A percentile compares a stretch with the other conserved stretches of the same genome.
Evolutionary conservation across 1,139 yeast species (phyloP).

Genomic region (Blastobotrys indianensis): DNA sequence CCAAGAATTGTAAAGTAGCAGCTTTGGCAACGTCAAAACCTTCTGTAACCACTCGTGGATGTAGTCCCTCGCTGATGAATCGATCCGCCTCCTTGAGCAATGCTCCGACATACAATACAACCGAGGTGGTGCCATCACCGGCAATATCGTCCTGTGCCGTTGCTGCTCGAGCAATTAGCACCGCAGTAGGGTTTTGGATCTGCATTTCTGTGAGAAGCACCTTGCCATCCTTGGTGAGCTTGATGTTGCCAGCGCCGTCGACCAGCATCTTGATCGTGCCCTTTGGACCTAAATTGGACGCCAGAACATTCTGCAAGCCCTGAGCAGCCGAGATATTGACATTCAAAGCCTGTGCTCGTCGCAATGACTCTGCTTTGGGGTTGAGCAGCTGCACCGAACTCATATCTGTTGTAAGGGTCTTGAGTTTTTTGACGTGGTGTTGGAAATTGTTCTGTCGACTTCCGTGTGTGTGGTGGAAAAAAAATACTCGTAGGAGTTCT

Average conservation of each 20-base stretch:
- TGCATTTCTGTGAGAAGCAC: constrained; percentile 94
- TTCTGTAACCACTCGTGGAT: constrained; percentile 89
- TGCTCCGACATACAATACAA: constrained; percentile 90
- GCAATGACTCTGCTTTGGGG: constrained; percentile 93
- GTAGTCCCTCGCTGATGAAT: constrained; percentile 87
- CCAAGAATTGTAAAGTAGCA: constrained; percentile 63
- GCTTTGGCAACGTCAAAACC: constrained; percentile 90
- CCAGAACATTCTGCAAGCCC: constrained; percentile 87
- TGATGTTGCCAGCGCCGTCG: constrained; percentile 94
- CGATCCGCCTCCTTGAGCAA: constrained; percentile 91
- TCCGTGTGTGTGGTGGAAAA: not conserved
- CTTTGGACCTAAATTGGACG: constrained; percentile 92
- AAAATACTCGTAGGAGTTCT: not conserved
- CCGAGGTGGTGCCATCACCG: constrained; percentile 99
- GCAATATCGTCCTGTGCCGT: constrained; percentile 98
- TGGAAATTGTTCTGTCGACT: not conserved
- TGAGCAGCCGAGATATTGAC: constrained; percentile 96
- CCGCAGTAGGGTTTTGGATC: constrained; percentile 99
- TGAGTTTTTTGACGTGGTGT: not conserved
- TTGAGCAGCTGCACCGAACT: constrained; percentile 78
- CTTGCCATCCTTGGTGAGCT: constrained; percentile 95
- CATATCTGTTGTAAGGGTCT: constrained; percentile 7
- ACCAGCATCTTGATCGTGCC: constrained; percentile 95
- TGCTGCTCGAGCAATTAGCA: constrained; percentile 96
- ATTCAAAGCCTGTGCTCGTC: constrained; percentile 91